A percentile compares a stretch with the other conserved stretches of the same genome.
phyloP scores from a whole-genome alignment of 176 grass and related monocot species.

The Oropetium thomaeum region DNA sequence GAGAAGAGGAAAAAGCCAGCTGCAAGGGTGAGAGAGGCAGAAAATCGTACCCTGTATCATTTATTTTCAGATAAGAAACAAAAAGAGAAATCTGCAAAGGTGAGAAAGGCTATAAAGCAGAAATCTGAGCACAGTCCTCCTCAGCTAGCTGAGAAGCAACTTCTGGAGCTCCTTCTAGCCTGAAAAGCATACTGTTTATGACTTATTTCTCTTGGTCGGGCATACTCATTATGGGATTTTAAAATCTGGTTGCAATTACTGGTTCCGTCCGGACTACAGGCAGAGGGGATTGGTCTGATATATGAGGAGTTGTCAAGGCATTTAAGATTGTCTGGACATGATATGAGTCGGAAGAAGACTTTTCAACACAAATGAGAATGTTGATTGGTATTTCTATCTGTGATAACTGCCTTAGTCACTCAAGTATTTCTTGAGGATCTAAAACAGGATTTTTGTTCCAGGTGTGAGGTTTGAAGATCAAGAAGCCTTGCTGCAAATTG shows the following conservation, averaged over 20 bases:
- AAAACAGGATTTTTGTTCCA: no score
- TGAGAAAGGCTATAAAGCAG: slow-evolving; percentile 36
- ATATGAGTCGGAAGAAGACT: not conserved
- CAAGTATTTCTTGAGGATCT: no score
- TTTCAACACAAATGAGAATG: slow-evolving; percentile 26
- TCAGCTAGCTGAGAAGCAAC: slow-evolving; percentile 21
- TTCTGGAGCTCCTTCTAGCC: slow-evolving; percentile 31
- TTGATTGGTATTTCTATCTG: no score
- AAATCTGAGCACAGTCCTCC: not conserved
- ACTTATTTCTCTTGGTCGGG: slow-evolving; percentile 18
- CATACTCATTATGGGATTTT: not conserved
- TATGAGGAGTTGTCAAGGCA: slow-evolving; percentile 19
- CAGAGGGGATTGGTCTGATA: slow-evolving; percentile 23
- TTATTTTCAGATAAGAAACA: slow-evolving; percentile 36
- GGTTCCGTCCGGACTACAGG: slow-evolving; percentile 4
- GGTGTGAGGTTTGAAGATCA: no score
- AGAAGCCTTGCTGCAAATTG: no score
- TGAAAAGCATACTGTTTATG: slow-evolving; percentile 22
- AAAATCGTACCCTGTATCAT: slow-evolving; percentile 27
- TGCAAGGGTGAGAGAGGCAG: slow-evolving; percentile 39
- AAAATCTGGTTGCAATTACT: slow-evolving; percentile 23
- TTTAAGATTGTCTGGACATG: no score
- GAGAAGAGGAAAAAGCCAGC: slow-evolving; percentile 32
- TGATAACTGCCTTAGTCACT: no score
- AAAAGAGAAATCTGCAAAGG: slow-evolving; percentile 30